Base-by-base conservation (phyloP, 192 early-diverging fungal species). In the Coemansia sp. region DNA sequence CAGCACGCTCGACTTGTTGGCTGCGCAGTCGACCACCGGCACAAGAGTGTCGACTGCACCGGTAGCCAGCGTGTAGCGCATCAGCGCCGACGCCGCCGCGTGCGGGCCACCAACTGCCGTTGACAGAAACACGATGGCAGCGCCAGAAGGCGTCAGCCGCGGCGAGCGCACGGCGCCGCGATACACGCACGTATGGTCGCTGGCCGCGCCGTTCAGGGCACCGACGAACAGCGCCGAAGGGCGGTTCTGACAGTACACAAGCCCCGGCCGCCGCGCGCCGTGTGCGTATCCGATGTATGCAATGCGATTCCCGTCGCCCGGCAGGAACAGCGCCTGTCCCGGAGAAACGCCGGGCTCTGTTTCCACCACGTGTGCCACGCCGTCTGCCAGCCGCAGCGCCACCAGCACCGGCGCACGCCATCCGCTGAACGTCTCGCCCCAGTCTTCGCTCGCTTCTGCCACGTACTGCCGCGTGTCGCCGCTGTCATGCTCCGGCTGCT, bases 201-300 rank as follows among this genome's bases (percentile, higher is more conserved):
- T 51, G 18, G 80, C 75, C 10, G 14, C 42, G 10, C 62, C 58
- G 19, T 48, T 48, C 33, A 83, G 25, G 39, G 77, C 74, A 33
- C 78, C 43, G 22, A 78, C 64, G 61, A 83, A 89, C 12, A 91
- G 70, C 1, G 73, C 84, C 7, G 74, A 77, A 8, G 73, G 71
- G 24, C 88, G 72, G 76, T 91, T 91, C 56, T 80, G 80, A 64
- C 89, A 91, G 57, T 73, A 85, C 15, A 81, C 76, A 19, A 90
- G 66, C 4, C 90, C 88, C 49, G 76, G 76, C 48, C 78, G 78
- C 53, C 83, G 82, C 2, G 83, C 80, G 27, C 72, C 48, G 48
- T 78, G 73, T 55, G 70, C 60, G 61, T 91, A 85, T 23, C 89
- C 89, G 1, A 80, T 84, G 55, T 91, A 89, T 25, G 87, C 80